Evolutionary conservation across 75 land plant species (phyloP).

Genomic region (Cupressus sempervirens): DNA sequence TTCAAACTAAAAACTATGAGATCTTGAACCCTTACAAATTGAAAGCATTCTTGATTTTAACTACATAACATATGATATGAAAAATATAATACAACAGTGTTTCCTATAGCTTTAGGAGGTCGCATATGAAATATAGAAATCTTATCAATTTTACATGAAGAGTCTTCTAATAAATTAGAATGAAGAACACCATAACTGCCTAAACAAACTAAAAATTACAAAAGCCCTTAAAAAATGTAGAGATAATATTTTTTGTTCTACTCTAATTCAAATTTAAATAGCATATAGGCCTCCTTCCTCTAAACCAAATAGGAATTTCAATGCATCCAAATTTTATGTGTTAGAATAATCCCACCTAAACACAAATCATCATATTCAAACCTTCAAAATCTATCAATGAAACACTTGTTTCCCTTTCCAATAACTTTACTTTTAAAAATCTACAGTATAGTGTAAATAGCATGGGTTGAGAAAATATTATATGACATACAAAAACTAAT

Average conservation of each 20-base stretch:
- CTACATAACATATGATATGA: constrained; percentile 36
- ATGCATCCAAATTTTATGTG: constrained; percentile 86
- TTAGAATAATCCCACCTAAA: constrained; percentile 97
- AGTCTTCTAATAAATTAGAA: background rate
- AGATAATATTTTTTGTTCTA: background rate
- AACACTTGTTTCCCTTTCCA: background rate
- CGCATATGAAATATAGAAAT: background rate
- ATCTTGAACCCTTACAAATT: too few relatives aligned
- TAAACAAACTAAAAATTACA: background rate
- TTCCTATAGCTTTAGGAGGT: background rate
- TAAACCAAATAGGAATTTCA: constrained; percentile 88
- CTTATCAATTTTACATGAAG: background rate
- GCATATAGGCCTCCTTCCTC: constrained; percentile 73
- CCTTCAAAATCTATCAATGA: background rate
- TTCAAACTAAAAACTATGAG: too few relatives aligned
- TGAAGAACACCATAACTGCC: background rate
- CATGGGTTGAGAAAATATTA: background rate
- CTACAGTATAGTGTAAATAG: background rate
- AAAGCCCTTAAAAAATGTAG: background rate
- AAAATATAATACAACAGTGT: background rate
- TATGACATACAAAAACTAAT: background rate
- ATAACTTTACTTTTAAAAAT: background rate
- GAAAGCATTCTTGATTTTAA: constrained; percentile 94
- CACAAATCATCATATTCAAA: background rate
- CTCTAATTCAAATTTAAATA: constrained; percentile 3